Evolutionary conservation across 352 stramenopile species (phyloP).

Genomic region (Thalassiosira hispida): DNA sequence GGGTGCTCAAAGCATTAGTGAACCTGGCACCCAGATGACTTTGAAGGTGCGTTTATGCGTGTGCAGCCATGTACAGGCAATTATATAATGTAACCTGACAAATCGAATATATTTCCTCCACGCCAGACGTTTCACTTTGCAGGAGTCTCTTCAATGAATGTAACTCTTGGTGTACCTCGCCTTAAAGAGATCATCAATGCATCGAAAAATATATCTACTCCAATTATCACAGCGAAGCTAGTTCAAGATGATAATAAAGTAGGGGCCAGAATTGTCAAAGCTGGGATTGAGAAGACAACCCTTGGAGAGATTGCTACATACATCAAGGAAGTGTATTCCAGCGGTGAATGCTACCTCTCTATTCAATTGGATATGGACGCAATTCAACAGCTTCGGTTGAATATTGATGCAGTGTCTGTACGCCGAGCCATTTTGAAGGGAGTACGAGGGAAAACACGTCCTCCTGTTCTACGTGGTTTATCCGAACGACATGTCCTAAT

Average conservation of each 20-base stretch:
- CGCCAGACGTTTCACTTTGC: conserved; percentile 99
- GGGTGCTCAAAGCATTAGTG: conserved; percentile 96
- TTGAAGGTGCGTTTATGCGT: conserved; percentile 65
- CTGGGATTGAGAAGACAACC: conserved; percentile 98
- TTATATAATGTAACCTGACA: conserved; percentile 12
- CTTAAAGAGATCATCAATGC: conserved; percentile 91
- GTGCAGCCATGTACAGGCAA: not conserved
- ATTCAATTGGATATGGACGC: conserved; percentile 96
- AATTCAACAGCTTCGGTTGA: conserved; percentile 96
- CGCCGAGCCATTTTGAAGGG: conserved; percentile 91
- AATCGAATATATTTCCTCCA: conserved; percentile 11
- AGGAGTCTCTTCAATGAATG: conserved; percentile 99
- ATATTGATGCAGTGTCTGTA: conserved; percentile 92
- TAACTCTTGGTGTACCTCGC: conserved; percentile 99
- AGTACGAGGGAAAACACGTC: conserved; percentile 88
- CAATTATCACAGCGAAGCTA: conserved; percentile 98
- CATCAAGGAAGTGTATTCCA: conserved; percentile 98
- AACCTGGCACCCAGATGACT: conserved; percentile 88
- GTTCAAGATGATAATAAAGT: conserved; percentile 96
- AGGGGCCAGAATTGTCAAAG: conserved; percentile 97
- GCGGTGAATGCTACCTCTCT: conserved; percentile 92
- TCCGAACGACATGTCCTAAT: conserved; percentile 84
- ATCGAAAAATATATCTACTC: conserved; percentile 97
- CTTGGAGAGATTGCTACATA: conserved; percentile 93
- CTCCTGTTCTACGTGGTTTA: conserved; percentile 83